Conservation (phyloP, 176 grass and related monocot species). For the Avena sativa region DNA sequence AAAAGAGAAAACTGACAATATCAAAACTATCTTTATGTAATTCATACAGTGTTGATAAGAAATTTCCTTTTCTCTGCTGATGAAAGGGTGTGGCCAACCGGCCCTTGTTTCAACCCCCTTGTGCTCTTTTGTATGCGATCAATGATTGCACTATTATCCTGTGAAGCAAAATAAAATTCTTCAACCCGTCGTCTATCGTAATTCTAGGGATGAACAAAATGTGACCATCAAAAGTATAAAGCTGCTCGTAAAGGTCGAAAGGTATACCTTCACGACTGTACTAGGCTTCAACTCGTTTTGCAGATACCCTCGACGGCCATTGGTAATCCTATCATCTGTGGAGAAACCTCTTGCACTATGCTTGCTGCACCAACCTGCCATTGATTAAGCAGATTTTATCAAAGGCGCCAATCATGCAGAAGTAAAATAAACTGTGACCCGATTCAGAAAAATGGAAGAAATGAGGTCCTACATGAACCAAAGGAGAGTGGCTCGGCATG, state of each 20-base stretch:
- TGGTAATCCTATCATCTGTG: background rate
- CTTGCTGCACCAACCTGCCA: constrained; percentile 37
- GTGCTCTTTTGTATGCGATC: constrained; percentile 51
- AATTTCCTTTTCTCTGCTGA: constrained; percentile 76
- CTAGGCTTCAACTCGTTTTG: constrained; percentile 33
- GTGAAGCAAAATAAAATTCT: constrained; percentile 7
- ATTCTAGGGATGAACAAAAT: background rate
- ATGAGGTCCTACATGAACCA: background rate
- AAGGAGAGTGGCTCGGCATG: background rate
- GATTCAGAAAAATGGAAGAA: background rate
- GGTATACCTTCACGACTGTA: constrained; percentile 18
- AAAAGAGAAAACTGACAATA: background rate
- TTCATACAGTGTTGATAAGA: constrained; percentile 68
- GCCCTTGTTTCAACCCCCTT: constrained; percentile 44
- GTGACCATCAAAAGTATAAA: background rate
- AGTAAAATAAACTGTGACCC: background rate
- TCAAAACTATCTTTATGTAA: constrained; percentile 46
- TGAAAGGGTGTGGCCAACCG: constrained; percentile 59
- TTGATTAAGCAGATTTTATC: background rate
- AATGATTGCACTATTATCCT: constrained; percentile 39
- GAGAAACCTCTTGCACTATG: constrained; percentile 34
- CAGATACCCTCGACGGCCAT: background rate
- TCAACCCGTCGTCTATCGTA: background rate
- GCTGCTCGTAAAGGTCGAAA: background rate
- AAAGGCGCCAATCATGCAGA: background rate